Base-by-base conservation (phyloP, 106 monocot species). In the Xerophyta viscosa region DNA sequence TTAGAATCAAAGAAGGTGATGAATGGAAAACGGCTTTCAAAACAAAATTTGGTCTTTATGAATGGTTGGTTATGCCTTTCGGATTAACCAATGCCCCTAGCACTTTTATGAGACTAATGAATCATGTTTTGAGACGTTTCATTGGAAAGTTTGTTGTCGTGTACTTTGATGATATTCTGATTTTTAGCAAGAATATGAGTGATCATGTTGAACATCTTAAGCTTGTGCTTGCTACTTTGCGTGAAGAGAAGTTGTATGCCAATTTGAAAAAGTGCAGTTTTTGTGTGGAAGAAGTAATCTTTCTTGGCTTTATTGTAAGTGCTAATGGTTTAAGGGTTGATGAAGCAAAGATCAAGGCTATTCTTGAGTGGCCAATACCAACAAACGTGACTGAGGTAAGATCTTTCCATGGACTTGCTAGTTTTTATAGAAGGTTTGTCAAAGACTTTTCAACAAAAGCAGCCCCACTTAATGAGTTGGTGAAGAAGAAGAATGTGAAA, bases 131-230 rank as follows among this genome's bases (percentile, higher is more conserved):
- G 3, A 41, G 41, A 3, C 3, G n/a, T 4, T 43, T 52, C 22
- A 68, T 68, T 25, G 41, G 58, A 5, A 13, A 14, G 0, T 68
- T 37, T 43, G 20, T 68, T 3, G 67, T 58, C 7, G n/a, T n/a
- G n/a, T 68, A 59, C 20, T 68, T 68, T 42, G 67, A 68, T 50
- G 49, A 52, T 43, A 68, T 68, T 9, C 39, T 68, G 20, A 41
- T 52, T 20, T 68, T 29, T 31, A 66, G 56, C 29, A 41, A 48
- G 19, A 43, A 43, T 17, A 0, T 26, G 5, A 1, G 7, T 20
- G 37, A 52, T 8, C 50, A 52, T 37, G 1, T 62, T 0, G 4
- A 26, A 6, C 63, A 62, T 54, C 6, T 71, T 0, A 18, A 36
- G 2, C 8, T 33, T 1, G 61, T 53, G 8, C 26, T 46, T 10